These are phyloP conservation scores for Alternaria metachromatica DNA, from an alignment of 2,329 filamentous ascomycete genomes.

Conservation along the genomic window DNA sequence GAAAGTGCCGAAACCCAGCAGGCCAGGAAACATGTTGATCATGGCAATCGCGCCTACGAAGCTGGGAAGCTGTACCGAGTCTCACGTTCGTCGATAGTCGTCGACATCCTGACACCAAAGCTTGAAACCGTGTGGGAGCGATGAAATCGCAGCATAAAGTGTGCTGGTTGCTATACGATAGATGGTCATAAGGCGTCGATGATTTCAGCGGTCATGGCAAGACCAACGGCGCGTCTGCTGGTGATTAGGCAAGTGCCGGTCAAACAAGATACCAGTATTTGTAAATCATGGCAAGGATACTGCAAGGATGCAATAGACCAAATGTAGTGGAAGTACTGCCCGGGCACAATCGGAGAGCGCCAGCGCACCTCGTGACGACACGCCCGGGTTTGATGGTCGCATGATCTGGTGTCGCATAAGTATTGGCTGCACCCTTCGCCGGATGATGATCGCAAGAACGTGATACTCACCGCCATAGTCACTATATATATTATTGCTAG, in stretches of 20 bases:
- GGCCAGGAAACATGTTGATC: neutral
- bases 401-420: conserved; percentile 20
- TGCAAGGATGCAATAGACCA: neutral
- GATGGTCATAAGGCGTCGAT: neutral
- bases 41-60: neutral
- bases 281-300: neutral
- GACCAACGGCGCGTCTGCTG: neutral
- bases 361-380: conserved; percentile 33
- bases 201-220: neutral
- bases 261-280: neutral
- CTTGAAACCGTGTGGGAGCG: neutral
- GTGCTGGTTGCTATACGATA: neutral
- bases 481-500: neutral
- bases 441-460: neutral
- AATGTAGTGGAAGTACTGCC: neutral
- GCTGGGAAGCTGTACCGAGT: neutral
- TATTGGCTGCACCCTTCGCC: conserved; percentile 11
- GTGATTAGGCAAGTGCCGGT: neutral
- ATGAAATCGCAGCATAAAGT: neutral
- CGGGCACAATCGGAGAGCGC: conserved; percentile 20
- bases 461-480: neutral
- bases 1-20: neutral
- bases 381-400: conserved; percentile 13
- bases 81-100: neutral
- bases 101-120: neutral